Base-by-base conservation (phyloP, 2,329 filamentous ascomycete species). In the Diaporthe capsici region DNA sequence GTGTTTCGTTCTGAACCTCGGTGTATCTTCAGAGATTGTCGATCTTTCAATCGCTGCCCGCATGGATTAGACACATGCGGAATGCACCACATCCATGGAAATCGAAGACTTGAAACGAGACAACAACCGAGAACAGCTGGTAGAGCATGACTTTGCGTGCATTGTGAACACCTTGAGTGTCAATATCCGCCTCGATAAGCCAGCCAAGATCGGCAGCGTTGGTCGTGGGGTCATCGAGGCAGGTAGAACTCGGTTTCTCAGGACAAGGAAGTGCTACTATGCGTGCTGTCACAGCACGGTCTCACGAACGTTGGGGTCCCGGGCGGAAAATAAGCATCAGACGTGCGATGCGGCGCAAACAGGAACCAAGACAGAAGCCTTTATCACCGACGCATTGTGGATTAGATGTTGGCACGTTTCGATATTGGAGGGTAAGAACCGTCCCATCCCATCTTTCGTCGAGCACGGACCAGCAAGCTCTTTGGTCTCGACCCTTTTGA, bases 381-480 rank as follows among this genome's bases (percentile, higher is more conserved):
- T 53, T 10, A 15, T 28, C 2, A 37, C 25, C 17, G 31, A 28
- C 31, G 31, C 63, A 68, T 68, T 51, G 63, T 12, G 4, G 28
- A 25, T 37, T 37, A 53, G 12, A 28, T 17, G 28, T 68, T 51
- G 63, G 44, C 63, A 49, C 12, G 44, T 68, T 53, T 51, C 63
- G 44, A 39, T 37, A 20, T 68, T 49, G 28, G 28, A 49, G 28
- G 42, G 28, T 25, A 9, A 22, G 3, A 57, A 57, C 20, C 53
- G 28, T 57, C 5, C 15, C 31, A 37, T 37, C 55, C 28, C 55
- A 22, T 49, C 65, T 53, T 15, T 20, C 13, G 65, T 25, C 31
- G 34, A 34, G 71, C 71, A 73, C 71, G 58, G 71, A 44, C 71
- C 71, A 73, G 34, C 58, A 39, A 51, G 71, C 71, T 63, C 57